Base-by-base conservation (phyloP, 179 eudicot genomes). In the Patellifolia procumbens region DNA sequence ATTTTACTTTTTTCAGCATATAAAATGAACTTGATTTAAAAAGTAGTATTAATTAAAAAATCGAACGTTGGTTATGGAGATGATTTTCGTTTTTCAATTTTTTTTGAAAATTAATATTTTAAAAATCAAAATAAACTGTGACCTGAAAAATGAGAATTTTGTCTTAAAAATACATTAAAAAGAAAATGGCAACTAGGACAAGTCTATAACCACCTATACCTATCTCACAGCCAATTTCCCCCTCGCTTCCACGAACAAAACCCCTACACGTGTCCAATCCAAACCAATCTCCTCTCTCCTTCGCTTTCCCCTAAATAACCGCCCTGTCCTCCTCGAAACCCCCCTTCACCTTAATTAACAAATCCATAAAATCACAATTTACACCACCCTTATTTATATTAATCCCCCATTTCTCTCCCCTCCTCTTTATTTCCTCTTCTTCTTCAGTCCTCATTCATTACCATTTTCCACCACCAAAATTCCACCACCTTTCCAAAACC, bases 281-380 rank as follows among this genome's bases (percentile, higher is more conserved):
- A 26, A 61, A 49, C 81, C 81, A 81, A 81, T 74, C 62, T 51
- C 46, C 58, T 45, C 68, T 42, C 61, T 6, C 81, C 61, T 76
- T 77, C 80, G 60, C 81, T 3, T 24, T 9, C 73, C 48, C 79
- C 81, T 24, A 81, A 81, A 78, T 74, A 81, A 76, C 83, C 46
- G 66, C 70, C 11, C 46, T 20, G 35, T 39, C 43, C 31, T 52
- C 74, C 68, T 46, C 73, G n/a, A 70, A 34, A 68, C 48, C 42
- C 53, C 37, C n/a, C n/a, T n/a, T n/a, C 55, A 26, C 55, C 71
- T 26, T 11, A 1, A 1, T 45, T 10, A 22, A 55, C 2, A n/a
- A 7, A 42, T 35, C 1, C 10, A 1, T 58, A 34, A 37, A 35
- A 8, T 20, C 12, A 20, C 37, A 65, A 37, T 19, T 16, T n/a